Base-by-base conservation (phyloP, 2,329 filamentous ascomycete genomes). In the Diaporthe ilicicola region DNA sequence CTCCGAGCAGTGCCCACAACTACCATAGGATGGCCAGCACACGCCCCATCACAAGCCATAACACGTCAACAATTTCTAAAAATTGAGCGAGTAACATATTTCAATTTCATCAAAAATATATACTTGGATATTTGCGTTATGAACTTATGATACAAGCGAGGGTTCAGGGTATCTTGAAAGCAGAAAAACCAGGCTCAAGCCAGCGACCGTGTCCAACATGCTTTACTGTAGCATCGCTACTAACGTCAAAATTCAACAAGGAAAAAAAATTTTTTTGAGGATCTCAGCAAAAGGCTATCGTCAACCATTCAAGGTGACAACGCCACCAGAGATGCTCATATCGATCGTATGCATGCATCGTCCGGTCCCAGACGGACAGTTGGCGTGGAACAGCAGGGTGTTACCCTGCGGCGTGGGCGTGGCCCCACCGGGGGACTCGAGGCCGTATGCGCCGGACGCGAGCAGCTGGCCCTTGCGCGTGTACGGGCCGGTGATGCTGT, bases 311-410 rank as follows among this genome's bases (percentile, higher is more conserved):
- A 73, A 27, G 9, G 39, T 65, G 12, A 73, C 55, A 27, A 48
- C 54, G 5, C 64, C 64, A 19, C 51, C 69, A 5, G 71, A 73
- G 19, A 71, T 68, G 1, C 42, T 64, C 17, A 73, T 68, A 2
- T 73, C 69, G 2, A 73, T 56, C 4, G 71, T 71, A 15, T 73
- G 69, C 64, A 73, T 6, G 55, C 71, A 73, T 39, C 71, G 48
- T 34, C 32, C 32, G 53, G 46, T 48, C 10, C 39, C n/a, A 13
- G 8, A 7, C 1, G 51, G 42, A 55, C 71, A 73, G 42, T 68
- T 69, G 19, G 71, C 71, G 39, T 73, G 71, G 44, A 73, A 73
- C 32, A 73, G 48, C 22, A 73, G 56, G 42, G 70, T 48, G 32
- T 71, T 42, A 2, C 71, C 71, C 44, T 66, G 68, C 8, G 71